phyloP scores from a whole-genome alignment of 148 eudicot genomes.

The Amaranthus hypochondriacus region DNA sequence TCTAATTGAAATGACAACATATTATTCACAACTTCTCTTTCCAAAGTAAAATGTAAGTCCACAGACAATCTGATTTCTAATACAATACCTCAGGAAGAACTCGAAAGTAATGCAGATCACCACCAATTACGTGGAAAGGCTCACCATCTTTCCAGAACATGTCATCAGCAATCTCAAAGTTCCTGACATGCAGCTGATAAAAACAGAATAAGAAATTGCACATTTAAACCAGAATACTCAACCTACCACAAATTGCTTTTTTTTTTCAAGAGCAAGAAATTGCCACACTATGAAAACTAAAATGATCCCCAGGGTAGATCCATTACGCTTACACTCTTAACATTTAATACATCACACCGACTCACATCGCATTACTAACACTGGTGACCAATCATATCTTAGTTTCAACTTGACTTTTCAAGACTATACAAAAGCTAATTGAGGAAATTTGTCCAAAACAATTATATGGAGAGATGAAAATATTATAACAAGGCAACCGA shows the following conservation, averaged over 20 bases:
- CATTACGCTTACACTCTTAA: neutral
- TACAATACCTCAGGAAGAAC: constrained; percentile 66
- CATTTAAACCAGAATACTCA: constrained; percentile 2
- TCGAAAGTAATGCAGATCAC: constrained; percentile 92
- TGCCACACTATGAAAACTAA: neutral
- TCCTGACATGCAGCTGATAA: constrained; percentile 39
- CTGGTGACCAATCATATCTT: no score
- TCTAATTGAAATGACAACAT: neutral
- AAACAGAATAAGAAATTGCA: constrained; percentile 13
- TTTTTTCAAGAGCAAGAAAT: neutral
- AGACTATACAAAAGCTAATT: no score
- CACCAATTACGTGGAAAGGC: constrained; percentile 86
- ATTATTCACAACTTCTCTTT: neutral
- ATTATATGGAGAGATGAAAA: no score
- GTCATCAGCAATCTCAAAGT: constrained; percentile 78
- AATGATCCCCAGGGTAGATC: neutral
- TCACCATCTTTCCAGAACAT: constrained; percentile 86
- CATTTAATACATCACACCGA: neutral
- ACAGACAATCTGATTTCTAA: neutral
- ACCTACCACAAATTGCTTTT: neutral
- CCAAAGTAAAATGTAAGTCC: neutral
- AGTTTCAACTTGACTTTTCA: no score
- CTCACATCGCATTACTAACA: neutral
- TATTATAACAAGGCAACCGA: no score
- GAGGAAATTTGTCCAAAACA: no score